A percentile compares a stretch with the other conserved stretches of the same genome.
Evolutionary conservation across 2,329 filamentous ascomycete species (phyloP).

Genomic region (Plectosphaerella plurivora): DNA sequence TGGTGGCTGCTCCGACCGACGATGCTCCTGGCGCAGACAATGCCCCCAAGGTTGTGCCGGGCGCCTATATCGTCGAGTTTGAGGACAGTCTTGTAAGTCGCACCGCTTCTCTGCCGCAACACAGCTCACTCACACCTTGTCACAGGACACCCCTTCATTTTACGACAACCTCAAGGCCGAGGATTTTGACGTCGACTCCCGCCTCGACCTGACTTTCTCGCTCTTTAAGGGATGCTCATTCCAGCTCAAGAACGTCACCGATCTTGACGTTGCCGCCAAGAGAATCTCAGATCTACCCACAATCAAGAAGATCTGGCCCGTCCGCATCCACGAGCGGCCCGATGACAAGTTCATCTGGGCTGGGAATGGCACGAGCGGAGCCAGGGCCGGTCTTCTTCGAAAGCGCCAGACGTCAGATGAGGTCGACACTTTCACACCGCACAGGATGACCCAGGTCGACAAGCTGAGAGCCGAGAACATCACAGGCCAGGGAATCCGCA

Average conservation of each 20-base stretch:
- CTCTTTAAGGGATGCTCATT: slow-evolving; percentile 20
- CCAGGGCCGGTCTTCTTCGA: neutral
- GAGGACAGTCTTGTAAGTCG: slow-evolving; percentile 29
- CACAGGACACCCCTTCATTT: slow-evolving; percentile 9
- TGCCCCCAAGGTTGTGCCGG: slow-evolving; percentile 7
- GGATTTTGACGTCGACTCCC: slow-evolving; percentile 12
- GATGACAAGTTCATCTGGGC: slow-evolving; percentile 34
- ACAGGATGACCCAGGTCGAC: slow-evolving; percentile 30
- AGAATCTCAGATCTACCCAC: slow-evolving; percentile 16
- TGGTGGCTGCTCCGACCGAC: too few species aligned
- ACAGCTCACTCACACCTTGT: neutral
- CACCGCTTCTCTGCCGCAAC: neutral
- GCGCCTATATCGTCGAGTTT: slow-evolving; percentile 20
- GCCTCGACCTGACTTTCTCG: slow-evolving; percentile 15
- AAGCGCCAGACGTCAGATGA: slow-evolving; percentile 3
- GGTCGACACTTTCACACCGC: slow-evolving; percentile 12
- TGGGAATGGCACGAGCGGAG: slow-evolving; percentile 15
- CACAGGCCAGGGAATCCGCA: slow-evolving; percentile 37
- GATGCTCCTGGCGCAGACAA: too few species aligned
- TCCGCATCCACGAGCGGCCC: slow-evolving; percentile 15
- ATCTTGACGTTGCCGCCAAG: slow-evolving; percentile 16
- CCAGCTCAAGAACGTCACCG: slow-evolving; percentile 21
- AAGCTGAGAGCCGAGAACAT: slow-evolving; percentile 34
- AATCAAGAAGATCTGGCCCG: slow-evolving; percentile 24
- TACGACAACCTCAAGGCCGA: slow-evolving; percentile 12